Percentiles rank a stretch among this genome's conserved stretches.
These are phyloP conservation scores for Cryptosporidium bovis DNA, from an alignment of 169 alveolate species.

Conservation along the genomic window DNA sequence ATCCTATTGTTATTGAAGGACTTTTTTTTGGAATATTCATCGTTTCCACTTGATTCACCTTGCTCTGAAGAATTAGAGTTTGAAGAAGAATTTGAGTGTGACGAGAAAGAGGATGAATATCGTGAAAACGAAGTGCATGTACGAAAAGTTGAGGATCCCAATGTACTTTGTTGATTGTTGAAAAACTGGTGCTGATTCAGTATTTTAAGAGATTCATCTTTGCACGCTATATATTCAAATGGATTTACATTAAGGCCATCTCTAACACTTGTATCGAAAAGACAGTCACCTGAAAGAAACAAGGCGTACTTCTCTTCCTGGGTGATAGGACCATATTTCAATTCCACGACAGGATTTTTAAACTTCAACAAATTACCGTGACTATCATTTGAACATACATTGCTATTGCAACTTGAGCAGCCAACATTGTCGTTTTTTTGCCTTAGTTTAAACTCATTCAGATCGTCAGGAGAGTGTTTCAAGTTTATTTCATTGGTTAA, in stretches of 20 bases:
- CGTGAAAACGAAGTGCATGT: background rate
- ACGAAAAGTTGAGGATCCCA: background rate
- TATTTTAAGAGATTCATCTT: conserved; percentile 21
- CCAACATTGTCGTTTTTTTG: no score
- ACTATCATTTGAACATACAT: background rate
- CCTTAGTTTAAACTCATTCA: background rate
- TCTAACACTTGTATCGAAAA: conserved; percentile 84
- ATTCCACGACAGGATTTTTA: conserved; percentile 28
- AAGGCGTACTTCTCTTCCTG: conserved; percentile 79
- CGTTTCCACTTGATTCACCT: conserved; percentile 60
- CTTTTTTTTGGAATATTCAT: background rate
- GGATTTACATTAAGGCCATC: conserved; percentile 86
- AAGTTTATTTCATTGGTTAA: conserved; percentile 34
- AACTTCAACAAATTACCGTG: background rate
- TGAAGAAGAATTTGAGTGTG: background rate
- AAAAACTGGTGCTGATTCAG: background rate
- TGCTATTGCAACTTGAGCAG: background rate
- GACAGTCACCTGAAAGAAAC: conserved; percentile 83
- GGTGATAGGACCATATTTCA: conserved; percentile 68
- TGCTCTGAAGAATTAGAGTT: conserved; percentile 28
- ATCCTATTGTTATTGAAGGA: background rate
- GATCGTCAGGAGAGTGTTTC: background rate
- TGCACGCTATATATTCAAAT: conserved; percentile 77
- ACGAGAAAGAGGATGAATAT: background rate
- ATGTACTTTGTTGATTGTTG: background rate